Conservation (phyloP, 2,329 filamentous ascomycete species). For the Microcyclospora tardicrescens region DNA sequence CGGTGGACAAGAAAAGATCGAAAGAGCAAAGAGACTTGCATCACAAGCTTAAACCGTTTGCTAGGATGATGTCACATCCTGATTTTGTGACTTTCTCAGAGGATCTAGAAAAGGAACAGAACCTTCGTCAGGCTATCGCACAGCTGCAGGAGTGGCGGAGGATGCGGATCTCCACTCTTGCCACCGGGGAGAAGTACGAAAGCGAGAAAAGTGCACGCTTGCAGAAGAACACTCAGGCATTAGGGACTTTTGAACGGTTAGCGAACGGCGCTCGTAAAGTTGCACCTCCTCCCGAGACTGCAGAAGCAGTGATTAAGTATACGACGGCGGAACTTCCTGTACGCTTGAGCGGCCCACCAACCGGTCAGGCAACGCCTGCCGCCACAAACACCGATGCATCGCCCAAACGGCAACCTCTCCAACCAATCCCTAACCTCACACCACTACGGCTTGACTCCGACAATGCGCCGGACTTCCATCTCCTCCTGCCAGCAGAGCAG, state of each 20-base stretch:
- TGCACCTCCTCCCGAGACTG: slow-evolving; percentile 14
- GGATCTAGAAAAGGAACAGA: slow-evolving; percentile 79
- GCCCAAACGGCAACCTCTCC: slow-evolving; percentile 15
- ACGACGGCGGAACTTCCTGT: slow-evolving; percentile 22
- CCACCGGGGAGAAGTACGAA: slow-evolving; percentile 84
- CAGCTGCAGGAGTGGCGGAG: slow-evolving; percentile 92
- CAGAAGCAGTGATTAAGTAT: slow-evolving; percentile 19
- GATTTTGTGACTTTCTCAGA: slow-evolving; percentile 81
- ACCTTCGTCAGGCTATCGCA: slow-evolving; percentile 73
- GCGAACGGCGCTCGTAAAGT: slow-evolving; percentile 16
- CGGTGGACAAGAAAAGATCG: slow-evolving; percentile 82
- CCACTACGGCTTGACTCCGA: slow-evolving; percentile 61
- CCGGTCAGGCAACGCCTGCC: slow-evolving; percentile 27
- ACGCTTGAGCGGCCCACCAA: slow-evolving; percentile 14
- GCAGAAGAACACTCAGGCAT: slow-evolving; percentile 38
- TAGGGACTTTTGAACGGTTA: slow-evolving; percentile 19
- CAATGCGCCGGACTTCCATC: slow-evolving; percentile 67
- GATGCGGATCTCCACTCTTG: slow-evolving; percentile 70
- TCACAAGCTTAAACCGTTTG: slow-evolving; percentile 91
- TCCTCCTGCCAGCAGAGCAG: slow-evolving; percentile 70
- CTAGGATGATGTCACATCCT: slow-evolving; percentile 85
- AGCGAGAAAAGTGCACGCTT: slow-evolving; percentile 67
- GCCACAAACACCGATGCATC: slow-evolving; percentile 4
- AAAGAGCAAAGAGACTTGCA: slow-evolving; percentile 88
- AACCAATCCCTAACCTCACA: slow-evolving; percentile 37